Conservation (phyloP, 2,329 filamentous ascomycete genomes). For the Ascochyta viciae-villosae region DNA sequence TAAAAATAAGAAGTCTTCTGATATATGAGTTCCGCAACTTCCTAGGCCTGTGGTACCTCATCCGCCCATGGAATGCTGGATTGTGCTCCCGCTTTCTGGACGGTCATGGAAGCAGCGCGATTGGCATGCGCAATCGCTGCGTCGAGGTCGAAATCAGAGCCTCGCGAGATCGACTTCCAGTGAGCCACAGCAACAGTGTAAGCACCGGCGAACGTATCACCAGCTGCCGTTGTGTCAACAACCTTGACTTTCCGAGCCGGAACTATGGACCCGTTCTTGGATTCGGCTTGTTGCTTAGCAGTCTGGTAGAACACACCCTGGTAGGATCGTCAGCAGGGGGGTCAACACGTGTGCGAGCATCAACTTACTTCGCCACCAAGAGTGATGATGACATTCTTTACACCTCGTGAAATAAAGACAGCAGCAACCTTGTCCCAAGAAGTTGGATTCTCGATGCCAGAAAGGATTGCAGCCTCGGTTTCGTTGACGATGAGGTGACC, state of each 20-base stretch:
- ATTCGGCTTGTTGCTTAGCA: slow-evolving; percentile 53
- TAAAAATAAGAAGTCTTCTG: no score
- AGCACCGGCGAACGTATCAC: slow-evolving; percentile 91
- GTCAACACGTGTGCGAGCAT: no score
- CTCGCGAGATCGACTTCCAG: slow-evolving; percentile 51
- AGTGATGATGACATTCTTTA: slow-evolving; percentile 81
- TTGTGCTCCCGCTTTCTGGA: slow-evolving; percentile 70
- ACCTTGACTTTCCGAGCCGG: slow-evolving; percentile 75
- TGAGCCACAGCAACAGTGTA: slow-evolving; percentile 77
- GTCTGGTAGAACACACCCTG: slow-evolving; percentile 54
- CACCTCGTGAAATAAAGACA: slow-evolving; percentile 71
- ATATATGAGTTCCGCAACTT: background rate
- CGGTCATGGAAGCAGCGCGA: slow-evolving; percentile 69
- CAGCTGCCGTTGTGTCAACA: slow-evolving; percentile 91
- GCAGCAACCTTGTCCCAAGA: slow-evolving; percentile 46
- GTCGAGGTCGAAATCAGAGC: slow-evolving; percentile 58
- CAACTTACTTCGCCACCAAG: slow-evolving; percentile 74
- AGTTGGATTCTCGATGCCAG: slow-evolving; percentile 54
- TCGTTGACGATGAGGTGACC: slow-evolving; percentile 89
- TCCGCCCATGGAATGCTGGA: slow-evolving; percentile 71
- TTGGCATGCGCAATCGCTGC: slow-evolving; percentile 68
- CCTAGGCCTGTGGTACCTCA: slow-evolving; percentile 51
- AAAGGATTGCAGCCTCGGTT: slow-evolving; percentile 81
- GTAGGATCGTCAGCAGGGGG: slow-evolving; percentile 32
- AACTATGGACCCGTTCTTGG: slow-evolving; percentile 56